phyloP scores from a whole-genome alignment of 2,329 filamentous ascomycete species.

The Claviceps humidiphila region DNA sequence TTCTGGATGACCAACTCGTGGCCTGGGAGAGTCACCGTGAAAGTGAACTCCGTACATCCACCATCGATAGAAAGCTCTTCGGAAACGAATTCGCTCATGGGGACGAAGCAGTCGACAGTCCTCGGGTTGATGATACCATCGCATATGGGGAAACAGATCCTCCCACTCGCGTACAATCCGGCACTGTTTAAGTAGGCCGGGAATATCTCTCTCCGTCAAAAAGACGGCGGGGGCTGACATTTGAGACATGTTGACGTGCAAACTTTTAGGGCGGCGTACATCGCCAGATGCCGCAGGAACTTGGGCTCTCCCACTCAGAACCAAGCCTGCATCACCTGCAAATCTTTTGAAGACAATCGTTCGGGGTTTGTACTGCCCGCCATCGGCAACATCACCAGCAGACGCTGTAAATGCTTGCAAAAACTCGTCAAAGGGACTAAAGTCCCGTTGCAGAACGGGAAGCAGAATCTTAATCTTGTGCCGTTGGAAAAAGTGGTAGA shows the following conservation, averaged over 20 bases:
- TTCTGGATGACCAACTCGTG: constrained; percentile 24
- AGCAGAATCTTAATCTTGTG: constrained; percentile 30
- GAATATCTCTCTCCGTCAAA: constrained; percentile 21
- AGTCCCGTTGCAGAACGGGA: constrained; percentile 27
- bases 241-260: constrained; percentile 5
- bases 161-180: constrained; percentile 25
- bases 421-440: constrained; percentile 31
- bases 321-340: constrained; percentile 17
- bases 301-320: constrained; percentile 7
- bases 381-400: constrained; percentile 20
- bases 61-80: constrained; percentile 39
- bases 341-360: constrained; percentile 25
- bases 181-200: constrained; percentile 21
- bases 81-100: constrained; percentile 32
- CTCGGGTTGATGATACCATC: constrained; percentile 32
- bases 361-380: constrained; percentile 25
- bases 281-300: not conserved
- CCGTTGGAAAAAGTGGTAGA: constrained; percentile 27
- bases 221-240: constrained; percentile 11
- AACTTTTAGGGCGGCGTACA: constrained; percentile 2
- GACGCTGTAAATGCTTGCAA: constrained; percentile 33
- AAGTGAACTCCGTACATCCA: constrained; percentile 42
- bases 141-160: constrained; percentile 27
- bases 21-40: constrained; percentile 29
- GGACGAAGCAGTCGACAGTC: constrained; percentile 29